Percentiles rank a stretch among this genome's conserved stretches.
Conservation (phyloP, 345 rosid genomes). For the Erodium maritimum region DNA sequence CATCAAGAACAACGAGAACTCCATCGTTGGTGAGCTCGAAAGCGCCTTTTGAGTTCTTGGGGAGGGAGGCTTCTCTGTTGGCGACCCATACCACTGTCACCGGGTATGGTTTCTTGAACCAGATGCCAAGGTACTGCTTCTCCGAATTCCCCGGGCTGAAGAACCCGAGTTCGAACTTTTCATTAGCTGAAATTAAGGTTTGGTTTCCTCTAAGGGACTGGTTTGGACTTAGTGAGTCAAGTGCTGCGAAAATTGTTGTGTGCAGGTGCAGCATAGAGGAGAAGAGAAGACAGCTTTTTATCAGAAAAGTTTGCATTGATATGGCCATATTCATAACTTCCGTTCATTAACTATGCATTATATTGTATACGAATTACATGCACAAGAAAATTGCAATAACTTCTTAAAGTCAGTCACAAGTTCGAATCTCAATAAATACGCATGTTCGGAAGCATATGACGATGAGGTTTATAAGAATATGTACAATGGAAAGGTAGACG, state of each 20-base stretch:
- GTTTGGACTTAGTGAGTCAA: neutral
- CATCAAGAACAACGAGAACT: constrained; percentile 10
- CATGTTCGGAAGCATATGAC: too few species aligned
- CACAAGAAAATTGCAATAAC: too few species aligned
- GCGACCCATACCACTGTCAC: constrained; percentile 14
- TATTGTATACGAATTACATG: too few species aligned
- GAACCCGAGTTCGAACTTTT: constrained; percentile 26
- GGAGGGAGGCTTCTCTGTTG: constrained; percentile 25
- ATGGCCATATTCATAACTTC: too few species aligned
- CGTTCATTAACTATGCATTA: too few species aligned
- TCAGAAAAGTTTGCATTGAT: too few species aligned
- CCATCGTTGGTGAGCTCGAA: constrained; percentile 16
- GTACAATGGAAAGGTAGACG: too few species aligned
- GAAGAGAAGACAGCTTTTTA: too few species aligned
- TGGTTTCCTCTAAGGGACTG: constrained; percentile 8
- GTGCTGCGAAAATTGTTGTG: neutral
- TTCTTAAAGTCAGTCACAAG: too few species aligned
- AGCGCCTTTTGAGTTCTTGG: constrained; percentile 16
- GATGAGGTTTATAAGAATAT: too few species aligned
- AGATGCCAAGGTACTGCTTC: constrained; percentile 20
- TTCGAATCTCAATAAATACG: too few species aligned
- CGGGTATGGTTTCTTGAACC: constrained; percentile 17
- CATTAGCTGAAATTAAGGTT: constrained; percentile 5
- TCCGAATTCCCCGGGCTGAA: constrained; percentile 16
- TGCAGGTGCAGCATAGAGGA: too few species aligned